Conservation (phyloP, 805 yeast species). For the Torulaspora franciscae region DNA sequence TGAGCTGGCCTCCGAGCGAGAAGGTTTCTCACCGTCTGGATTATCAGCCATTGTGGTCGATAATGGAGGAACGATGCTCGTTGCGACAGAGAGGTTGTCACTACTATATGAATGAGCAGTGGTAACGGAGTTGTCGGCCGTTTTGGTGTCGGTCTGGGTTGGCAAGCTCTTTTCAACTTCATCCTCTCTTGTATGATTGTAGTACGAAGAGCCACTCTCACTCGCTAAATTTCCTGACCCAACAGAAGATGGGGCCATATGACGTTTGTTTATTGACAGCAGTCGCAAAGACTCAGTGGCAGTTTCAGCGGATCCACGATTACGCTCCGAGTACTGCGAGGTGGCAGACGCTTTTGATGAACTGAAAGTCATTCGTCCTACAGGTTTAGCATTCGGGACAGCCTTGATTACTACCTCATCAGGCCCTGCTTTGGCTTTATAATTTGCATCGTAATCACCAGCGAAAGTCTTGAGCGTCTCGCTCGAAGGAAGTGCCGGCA, state of each 20-base stretch:
- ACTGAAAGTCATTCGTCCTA: conserved; percentile 17
- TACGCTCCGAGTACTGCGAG: conserved; percentile 7
- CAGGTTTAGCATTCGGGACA: conserved; percentile 23
- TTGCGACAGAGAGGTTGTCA: conserved; percentile 22
- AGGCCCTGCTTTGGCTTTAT: conserved; percentile 1
- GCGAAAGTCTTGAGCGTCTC: conserved; percentile 7
- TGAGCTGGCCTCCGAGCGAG: conserved; percentile 20
- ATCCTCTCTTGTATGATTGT: conserved; percentile 12
- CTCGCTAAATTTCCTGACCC: conserved; percentile 25
- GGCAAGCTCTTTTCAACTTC: conserved; percentile 1
- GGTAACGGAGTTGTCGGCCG: background rate
- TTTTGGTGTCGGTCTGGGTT: conserved; percentile 1
- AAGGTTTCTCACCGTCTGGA: conserved; percentile 17
- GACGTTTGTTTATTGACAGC: conserved; percentile 13
- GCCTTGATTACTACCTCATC: conserved; percentile 19
- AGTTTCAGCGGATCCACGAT: background rate
- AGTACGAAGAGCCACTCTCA: conserved; percentile 23
- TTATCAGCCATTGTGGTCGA: conserved; percentile 18
- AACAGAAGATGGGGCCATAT: conserved; percentile 17
- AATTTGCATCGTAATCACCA: conserved; percentile 1
- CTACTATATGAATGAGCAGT: conserved; percentile 7
- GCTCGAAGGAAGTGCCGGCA: conserved; percentile 18
- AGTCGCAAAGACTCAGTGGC: conserved; percentile 15
- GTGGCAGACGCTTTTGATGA: conserved; percentile 5
- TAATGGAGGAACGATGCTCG: conserved; percentile 29